These are phyloP conservation scores for Cryptococcus jaspeensis DNA, from an alignment of 1,284 basidiomycete species.

Conservation along the genomic window DNA sequence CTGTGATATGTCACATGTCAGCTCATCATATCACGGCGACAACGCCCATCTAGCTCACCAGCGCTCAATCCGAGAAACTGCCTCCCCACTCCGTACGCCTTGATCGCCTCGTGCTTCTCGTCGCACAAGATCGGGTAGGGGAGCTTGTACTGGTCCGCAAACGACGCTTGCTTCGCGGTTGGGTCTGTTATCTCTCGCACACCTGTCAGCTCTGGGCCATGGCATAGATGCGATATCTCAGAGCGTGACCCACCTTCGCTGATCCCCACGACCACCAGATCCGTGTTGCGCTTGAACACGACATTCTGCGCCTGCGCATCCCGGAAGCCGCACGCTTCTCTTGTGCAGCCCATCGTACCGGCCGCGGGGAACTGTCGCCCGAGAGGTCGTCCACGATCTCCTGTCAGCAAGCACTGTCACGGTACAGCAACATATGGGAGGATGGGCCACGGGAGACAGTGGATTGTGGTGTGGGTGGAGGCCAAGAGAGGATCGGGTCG, in stretches of 20 bases:
- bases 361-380: slow-evolving; percentile 52
- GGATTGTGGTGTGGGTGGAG: too few species aligned
- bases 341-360: slow-evolving; percentile 67
- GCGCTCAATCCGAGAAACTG: slow-evolving; percentile 64
- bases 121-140: slow-evolving; percentile 76
- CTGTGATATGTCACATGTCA: slow-evolving; percentile 25
- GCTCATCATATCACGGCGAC: not conserved
- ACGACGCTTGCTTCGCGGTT: slow-evolving; percentile 67
- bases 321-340: slow-evolving; percentile 73
- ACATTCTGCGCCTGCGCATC: slow-evolving; percentile 68
- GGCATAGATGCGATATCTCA: too few species aligned
- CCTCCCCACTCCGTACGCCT: slow-evolving; percentile 64
- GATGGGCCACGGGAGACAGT: too few species aligned
- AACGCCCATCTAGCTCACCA: slow-evolving; percentile 27
- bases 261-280: slow-evolving; percentile 67
- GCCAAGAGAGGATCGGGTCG: too few species aligned
- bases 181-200: slow-evolving; percentile 58
- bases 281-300: slow-evolving; percentile 61
- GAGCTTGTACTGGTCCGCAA: slow-evolving; percentile 68
- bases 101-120: slow-evolving; percentile 60
- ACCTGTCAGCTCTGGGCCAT: not conserved
- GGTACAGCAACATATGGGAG: too few species aligned
- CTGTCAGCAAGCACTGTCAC: too few species aligned
- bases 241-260: slow-evolving; percentile 56
- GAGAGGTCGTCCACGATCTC: too few species aligned